These are phyloP conservation scores for Coniosporium tulheliwenetii DNA, from an alignment of 2,329 filamentous ascomycete genomes.

Conservation along the genomic window DNA sequence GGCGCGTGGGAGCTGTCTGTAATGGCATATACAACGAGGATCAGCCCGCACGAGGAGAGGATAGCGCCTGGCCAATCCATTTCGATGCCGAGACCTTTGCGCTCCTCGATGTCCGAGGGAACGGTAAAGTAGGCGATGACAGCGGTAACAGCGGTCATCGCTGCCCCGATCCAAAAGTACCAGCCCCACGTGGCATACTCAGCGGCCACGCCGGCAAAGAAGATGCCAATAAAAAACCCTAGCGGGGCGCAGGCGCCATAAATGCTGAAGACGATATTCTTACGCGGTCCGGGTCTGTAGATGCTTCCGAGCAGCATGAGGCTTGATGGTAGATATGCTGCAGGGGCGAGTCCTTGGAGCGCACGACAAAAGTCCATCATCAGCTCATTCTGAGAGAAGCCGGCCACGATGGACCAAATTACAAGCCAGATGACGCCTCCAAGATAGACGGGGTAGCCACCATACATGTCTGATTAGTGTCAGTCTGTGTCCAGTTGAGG, in stretches of 20 bases:
- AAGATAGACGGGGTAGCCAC: constrained; percentile 45
- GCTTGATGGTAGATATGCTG: constrained; percentile 17
- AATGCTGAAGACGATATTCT: constrained; percentile 19
- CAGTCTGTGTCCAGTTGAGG: constrained; percentile 28
- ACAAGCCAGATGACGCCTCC: constrained; percentile 34
- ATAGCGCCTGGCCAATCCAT: constrained; percentile 57
- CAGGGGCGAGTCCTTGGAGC: constrained; percentile 19
- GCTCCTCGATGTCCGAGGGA: constrained; percentile 29
- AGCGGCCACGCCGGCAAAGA: constrained; percentile 44
- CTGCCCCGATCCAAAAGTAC: constrained; percentile 53
- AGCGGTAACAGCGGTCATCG: constrained; percentile 31
- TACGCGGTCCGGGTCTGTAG: constrained; percentile 19
- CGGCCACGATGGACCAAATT: constrained; percentile 16
- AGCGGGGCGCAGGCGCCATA: constrained; percentile 37
- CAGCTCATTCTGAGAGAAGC: constrained; percentile 14
- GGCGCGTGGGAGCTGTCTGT: constrained; percentile 57
- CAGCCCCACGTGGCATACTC: constrained; percentile 43
- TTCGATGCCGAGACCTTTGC: constrained; percentile 21
- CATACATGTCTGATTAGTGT: constrained; percentile 42
- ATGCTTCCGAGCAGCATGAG: constrained; percentile 16
- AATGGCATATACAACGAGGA: constrained; percentile 59
- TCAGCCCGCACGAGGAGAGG: constrained; percentile 47
- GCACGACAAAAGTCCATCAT: constrained; percentile 20
- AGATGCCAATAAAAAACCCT: constrained; percentile 47
- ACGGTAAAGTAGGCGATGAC: constrained; percentile 31